Evolutionary conservation across 768 basidiomycete species (phyloP).

Genomic region (Tubosaeta brunneosetosa): DNA sequence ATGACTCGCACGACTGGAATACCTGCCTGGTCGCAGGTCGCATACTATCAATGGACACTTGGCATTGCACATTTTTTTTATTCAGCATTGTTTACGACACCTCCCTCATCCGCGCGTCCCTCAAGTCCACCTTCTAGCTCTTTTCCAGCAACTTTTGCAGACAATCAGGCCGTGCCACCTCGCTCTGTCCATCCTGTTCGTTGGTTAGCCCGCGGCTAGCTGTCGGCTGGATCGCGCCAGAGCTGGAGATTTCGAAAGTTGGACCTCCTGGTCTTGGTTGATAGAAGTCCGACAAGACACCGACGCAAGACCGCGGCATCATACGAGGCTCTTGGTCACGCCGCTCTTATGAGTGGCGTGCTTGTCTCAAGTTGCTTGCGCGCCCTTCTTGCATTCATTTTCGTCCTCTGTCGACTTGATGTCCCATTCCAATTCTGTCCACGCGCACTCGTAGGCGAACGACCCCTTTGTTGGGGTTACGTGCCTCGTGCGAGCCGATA

Average conservation of each 20-base stretch:
- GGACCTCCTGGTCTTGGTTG: slow-evolving; percentile 50
- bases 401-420: slow-evolving; percentile 36
- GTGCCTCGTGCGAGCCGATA: slow-evolving; percentile 75
- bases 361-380: slow-evolving; percentile 52
- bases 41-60: slow-evolving; percentile 46
- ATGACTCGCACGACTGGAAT: slow-evolving; percentile 40
- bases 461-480: slow-evolving; percentile 81
- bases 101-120: slow-evolving; percentile 23
- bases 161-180: slow-evolving; percentile 55
- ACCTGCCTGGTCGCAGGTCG: slow-evolving; percentile 58
- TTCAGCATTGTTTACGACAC: slow-evolving; percentile 42
- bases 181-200: slow-evolving; percentile 28
- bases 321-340: slow-evolving; percentile 53
- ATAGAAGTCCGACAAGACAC: slow-evolving; percentile 52
- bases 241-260: slow-evolving; percentile 40
- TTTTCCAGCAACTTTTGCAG: slow-evolving; percentile 12
- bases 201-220: slow-evolving; percentile 41
- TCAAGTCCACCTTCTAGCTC: slow-evolving; percentile 10
- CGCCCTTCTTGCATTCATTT: slow-evolving; percentile 41
- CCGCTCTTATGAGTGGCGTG: slow-evolving; percentile 45
- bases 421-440: slow-evolving; percentile 52
- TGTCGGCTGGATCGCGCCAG: slow-evolving; percentile 11
- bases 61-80: slow-evolving; percentile 34
- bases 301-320: slow-evolving; percentile 63
- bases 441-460: slow-evolving; percentile 60